Evolutionary conservation across 106 monocot genomes (phyloP).

Genomic region (Vanilla planifolia): DNA sequence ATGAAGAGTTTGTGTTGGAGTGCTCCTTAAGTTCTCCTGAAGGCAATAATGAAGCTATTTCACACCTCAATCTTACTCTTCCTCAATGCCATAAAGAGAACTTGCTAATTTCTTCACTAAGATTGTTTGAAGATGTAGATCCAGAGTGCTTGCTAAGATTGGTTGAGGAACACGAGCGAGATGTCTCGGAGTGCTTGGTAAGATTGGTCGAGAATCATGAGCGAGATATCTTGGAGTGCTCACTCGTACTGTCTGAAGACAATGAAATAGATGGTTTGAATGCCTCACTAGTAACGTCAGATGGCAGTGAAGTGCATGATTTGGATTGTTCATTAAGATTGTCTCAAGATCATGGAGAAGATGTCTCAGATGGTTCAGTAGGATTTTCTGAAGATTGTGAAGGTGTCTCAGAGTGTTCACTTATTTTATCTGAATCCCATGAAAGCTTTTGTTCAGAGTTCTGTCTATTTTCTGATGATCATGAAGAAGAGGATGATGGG

Average conservation of each 20-base stretch:
- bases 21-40: neutral
- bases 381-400: neutral
- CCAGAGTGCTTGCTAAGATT: neutral
- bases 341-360: neutral
- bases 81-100: no score
- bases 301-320: neutral
- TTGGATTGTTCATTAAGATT: neutral
- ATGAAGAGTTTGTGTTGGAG: neutral
- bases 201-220: constrained; percentile 1
- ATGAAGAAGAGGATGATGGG: constrained; percentile 46
- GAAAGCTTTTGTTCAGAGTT: neutral
- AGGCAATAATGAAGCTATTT: constrained; percentile 2
- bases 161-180: neutral
- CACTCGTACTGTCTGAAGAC: constrained; percentile 51
- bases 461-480: neutral
- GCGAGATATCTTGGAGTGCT: constrained; percentile 48
- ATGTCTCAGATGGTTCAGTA: neutral
- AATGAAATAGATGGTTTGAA: constrained; percentile 12
- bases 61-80: no score
- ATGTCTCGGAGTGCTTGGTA: neutral
- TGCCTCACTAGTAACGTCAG: neutral
- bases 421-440: constrained; percentile 4
- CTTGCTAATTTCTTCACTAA: no score
- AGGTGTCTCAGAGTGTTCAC: neutral
- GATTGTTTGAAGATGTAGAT: neutral